phyloP scores from a whole-genome alignment of 2,329 filamentous ascomycete genomes.

The Akanthomyces lecanii region DNA sequence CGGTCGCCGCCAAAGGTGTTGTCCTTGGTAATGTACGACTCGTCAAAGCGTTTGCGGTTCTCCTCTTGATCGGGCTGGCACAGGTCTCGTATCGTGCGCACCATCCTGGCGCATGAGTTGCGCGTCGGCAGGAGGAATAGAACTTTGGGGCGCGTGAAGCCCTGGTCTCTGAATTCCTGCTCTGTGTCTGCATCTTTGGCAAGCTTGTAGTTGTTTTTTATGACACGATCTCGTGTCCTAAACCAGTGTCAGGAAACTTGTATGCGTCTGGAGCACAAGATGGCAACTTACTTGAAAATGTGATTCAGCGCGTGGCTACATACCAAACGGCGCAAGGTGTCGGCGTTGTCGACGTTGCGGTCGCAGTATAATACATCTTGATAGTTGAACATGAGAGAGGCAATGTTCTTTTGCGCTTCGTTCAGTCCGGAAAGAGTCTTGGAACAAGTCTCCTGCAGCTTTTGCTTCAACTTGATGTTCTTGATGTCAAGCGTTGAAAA shows the following conservation, averaged over 20 bases:
- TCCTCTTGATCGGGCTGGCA: slow-evolving; percentile 87
- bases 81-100: slow-evolving; percentile 71
- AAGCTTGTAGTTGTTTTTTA: slow-evolving; percentile 86
- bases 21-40: slow-evolving; percentile 69
- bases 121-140: slow-evolving; percentile 86
- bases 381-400: slow-evolving; percentile 75
- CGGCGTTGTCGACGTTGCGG: slow-evolving; percentile 64
- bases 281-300: slow-evolving; percentile 65
- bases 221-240: slow-evolving; percentile 78
- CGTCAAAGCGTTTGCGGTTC: slow-evolving; percentile 87
- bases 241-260: slow-evolving; percentile 19
- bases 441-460: slow-evolving; percentile 53
- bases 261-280: background rate
- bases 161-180: slow-evolving; percentile 81
- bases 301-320: slow-evolving; percentile 89
- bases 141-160: slow-evolving; percentile 91
- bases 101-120: slow-evolving; percentile 73
- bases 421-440: slow-evolving; percentile 56
- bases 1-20: slow-evolving; percentile 64
- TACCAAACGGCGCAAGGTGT: slow-evolving; percentile 63
- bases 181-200: slow-evolving; percentile 61
- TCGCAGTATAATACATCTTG: slow-evolving; percentile 74
- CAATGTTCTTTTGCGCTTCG: slow-evolving; percentile 59
- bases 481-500: slow-evolving; percentile 37
- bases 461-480: slow-evolving; percentile 64